Conservation (phyloP, 106 monocot species). For the Dendrobium officinale region DNA sequence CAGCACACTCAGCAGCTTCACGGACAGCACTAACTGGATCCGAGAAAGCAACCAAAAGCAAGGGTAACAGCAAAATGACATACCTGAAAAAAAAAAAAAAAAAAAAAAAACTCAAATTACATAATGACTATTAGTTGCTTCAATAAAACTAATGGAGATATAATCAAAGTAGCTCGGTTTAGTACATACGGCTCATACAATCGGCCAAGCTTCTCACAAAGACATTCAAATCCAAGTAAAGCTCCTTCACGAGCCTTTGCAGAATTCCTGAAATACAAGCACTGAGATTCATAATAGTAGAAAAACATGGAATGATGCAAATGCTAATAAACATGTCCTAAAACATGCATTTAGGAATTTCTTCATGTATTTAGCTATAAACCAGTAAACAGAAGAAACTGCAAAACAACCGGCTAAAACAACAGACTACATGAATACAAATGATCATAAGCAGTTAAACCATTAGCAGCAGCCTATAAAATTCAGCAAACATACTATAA, state of each 20-base stretch:
- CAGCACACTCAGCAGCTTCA: slow-evolving; percentile 96
- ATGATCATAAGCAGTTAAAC: background rate
- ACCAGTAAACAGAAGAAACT: background rate
- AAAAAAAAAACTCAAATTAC: slow-evolving; percentile 9
- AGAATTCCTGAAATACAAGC: slow-evolving; percentile 46
- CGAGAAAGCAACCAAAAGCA: slow-evolving; percentile 96
- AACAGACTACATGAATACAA: background rate
- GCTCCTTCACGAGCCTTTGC: slow-evolving; percentile 95
- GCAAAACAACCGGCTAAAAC: background rate
- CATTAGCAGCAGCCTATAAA: background rate
- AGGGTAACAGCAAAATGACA: slow-evolving; percentile 85
- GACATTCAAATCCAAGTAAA: slow-evolving; percentile 93
- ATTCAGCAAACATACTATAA: background rate
- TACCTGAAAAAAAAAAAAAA: slow-evolving; percentile 55
- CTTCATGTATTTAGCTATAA: background rate
- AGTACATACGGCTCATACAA: slow-evolving; percentile 94
- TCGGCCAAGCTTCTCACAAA: slow-evolving; percentile 94
- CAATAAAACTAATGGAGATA: background rate
- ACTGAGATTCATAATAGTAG: background rate
- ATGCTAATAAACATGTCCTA: background rate
- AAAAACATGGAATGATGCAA: background rate
- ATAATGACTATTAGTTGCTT: background rate
- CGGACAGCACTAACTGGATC: slow-evolving; percentile 91
- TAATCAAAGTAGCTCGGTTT: background rate
- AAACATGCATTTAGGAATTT: background rate